Percentiles rank a stretch among this genome's conserved stretches.
Conservation (phyloP, 345 rosid species). For the Jatropha curcas region DNA sequence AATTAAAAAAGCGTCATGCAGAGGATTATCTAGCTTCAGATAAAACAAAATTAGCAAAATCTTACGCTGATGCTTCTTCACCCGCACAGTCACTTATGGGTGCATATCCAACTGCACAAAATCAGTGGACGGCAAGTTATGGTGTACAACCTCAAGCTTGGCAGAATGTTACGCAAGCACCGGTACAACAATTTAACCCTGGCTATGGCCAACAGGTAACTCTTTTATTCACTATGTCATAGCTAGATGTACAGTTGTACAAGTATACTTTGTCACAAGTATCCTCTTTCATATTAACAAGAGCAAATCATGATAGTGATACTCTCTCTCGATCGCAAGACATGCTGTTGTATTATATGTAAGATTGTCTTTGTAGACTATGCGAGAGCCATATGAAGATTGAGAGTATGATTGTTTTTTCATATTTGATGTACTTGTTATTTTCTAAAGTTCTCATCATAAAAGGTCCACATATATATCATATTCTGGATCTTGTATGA, state of each 20-base stretch:
- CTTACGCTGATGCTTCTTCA: slow-evolving; percentile 52
- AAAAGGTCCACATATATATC: background rate
- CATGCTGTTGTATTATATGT: no score
- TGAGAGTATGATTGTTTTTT: background rate
- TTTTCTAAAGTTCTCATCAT: background rate
- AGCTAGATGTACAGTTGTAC: background rate
- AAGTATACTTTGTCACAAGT: background rate
- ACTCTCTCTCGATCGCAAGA: background rate
- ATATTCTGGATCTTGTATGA: background rate
- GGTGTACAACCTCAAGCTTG: slow-evolving; percentile 84
- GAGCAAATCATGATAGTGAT: no score
- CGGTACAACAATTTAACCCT: slow-evolving; percentile 71
- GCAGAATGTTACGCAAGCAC: slow-evolving; percentile 73
- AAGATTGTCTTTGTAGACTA: background rate
- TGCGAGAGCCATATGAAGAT: background rate
- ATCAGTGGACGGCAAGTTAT: slow-evolving; percentile 84
- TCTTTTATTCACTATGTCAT: slow-evolving; percentile 8
- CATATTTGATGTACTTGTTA: background rate
- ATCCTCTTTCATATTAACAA: no score
- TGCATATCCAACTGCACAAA: slow-evolving; percentile 71
- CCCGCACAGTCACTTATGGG: slow-evolving; percentile 63
- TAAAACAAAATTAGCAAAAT: slow-evolving; percentile 72
- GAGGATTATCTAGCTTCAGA: slow-evolving; percentile 84
- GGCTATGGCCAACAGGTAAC: slow-evolving; percentile 79
- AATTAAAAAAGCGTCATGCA: slow-evolving; percentile 75